Conservation (phyloP, 139 green algal genomes). For the Spirogloea muscicola region DNA sequence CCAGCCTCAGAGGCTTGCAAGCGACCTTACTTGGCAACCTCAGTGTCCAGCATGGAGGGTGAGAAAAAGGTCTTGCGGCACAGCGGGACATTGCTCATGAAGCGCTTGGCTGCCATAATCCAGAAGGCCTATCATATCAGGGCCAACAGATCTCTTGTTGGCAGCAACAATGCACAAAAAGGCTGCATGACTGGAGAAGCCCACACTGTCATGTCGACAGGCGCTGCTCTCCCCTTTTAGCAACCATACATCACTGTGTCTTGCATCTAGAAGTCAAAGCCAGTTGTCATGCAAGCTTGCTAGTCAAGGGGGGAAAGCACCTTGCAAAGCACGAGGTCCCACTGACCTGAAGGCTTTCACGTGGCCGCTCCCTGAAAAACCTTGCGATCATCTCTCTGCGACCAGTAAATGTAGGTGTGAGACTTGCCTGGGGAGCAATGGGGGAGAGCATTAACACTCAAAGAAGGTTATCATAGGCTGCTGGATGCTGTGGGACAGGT, state of each 20-base stretch:
- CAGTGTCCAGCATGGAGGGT: constrained; percentile 52
- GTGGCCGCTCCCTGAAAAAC: no score
- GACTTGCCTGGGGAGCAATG: no score
- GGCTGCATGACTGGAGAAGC: not conserved
- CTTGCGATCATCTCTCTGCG: no score
- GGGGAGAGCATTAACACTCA: no score
- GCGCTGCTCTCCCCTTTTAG: no score
- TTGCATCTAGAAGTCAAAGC: not conserved
- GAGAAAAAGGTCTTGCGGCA: constrained; percentile 70
- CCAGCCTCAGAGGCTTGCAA: not conserved
- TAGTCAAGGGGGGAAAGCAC: not conserved
- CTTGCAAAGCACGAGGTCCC: no score
- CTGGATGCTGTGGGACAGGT: no score
- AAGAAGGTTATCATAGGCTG: no score
- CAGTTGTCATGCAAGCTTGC: not conserved
- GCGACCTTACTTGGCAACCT: constrained; percentile 46
- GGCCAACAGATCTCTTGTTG: not conserved
- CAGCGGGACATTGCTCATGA: not conserved
- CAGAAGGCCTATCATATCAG: not conserved
- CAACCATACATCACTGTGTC: not conserved
- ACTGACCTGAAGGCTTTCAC: no score
- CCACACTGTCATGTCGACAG: not conserved
- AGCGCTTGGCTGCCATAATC: constrained; percentile 18
- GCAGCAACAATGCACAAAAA: not conserved
- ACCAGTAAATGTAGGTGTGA: no score